phyloP scores from a whole-genome alignment of 139 green algal species.

The Gonium pectorale region DNA sequence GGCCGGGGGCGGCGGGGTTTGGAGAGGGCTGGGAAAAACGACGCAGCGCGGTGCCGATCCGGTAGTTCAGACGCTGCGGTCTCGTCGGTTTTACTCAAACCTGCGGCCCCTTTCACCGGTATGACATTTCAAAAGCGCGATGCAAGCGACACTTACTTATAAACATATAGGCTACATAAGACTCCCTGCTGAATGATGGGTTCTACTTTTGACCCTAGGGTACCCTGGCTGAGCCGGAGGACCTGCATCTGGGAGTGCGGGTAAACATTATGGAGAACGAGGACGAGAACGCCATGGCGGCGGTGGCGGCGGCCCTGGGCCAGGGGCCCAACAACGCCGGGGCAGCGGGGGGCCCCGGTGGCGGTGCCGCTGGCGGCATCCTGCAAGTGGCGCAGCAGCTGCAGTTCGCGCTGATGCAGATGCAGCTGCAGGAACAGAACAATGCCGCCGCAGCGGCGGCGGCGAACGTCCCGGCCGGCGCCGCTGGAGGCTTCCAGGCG shows the following conservation, averaged over 20 bases:
- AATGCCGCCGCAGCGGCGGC: neutral
- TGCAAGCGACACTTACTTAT: no score
- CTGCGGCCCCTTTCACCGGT: no score
- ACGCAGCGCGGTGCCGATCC: no score
- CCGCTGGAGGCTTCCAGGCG: neutral
- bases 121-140: neutral
- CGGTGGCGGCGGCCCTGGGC: neutral
- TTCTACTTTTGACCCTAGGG: neutral
- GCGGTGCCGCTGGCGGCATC: neutral
- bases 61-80: no score
- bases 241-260: conserved; percentile 41
- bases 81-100: no score
- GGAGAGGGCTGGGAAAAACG: neutral
- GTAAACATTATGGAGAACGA: conserved; percentile 41
- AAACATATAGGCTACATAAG: no score
- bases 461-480: neutral
- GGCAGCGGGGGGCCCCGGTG: neutral
- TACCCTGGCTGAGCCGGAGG: conserved; percentile 26
- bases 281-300: conserved; percentile 6
- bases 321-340: conserved; percentile 34
- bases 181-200: no score
- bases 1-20: neutral
- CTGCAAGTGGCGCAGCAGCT: conserved; percentile 2
- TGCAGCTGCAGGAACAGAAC: neutral
- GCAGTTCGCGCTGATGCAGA: neutral